Evolutionary conservation across 2,329 filamentous ascomycete species (phyloP), one percentile per base, ranked within the genome.

Genomic region (Akanthomyces lecanii): DNA sequence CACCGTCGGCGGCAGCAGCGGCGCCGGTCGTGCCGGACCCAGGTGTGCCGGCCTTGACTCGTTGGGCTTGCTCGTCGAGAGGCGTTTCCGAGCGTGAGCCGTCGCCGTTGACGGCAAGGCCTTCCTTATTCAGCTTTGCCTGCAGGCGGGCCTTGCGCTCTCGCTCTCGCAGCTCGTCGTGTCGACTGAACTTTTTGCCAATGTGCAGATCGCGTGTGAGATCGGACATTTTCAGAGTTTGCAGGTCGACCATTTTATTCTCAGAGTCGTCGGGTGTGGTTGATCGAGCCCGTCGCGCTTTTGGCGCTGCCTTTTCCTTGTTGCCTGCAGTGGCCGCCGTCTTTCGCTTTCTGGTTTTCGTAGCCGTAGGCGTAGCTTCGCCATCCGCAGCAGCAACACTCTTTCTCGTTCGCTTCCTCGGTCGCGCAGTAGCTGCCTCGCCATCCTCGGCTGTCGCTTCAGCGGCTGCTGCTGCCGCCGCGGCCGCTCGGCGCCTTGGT

Each of bases 101-200:
- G 51, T 67, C 47, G 67, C 66, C 71, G 28, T 66, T 65, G 12
- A 64, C 61, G n/a, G 65, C 70, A 36, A 68, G 73, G 25, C 65
- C 64, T 36, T 70, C 69, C 33, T 71, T 71, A 30, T 66, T 67
- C 11, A 68, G 57, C 62, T 74, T 77, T 16, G 68, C 64, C 58
- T 73, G 75, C 23, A 73, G 53, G 25, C 72, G 72, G n/a, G 69
- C 69, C 61, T 80, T 77, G 57, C 82, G 77, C 75, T 91, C 83
- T 50, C 90, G 85, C 67, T 87, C 82, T 48, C 86, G 85, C 68
- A 95, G 87, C 69, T 89, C 86, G 69, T 87, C 85, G 67, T 92
- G 89, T 3, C 88, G 83, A 69, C 87, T 88, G 62, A 91, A 93
- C 64, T 89, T 87, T 72, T 89, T 90, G 63, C 91, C 91, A 62